phyloP scores from a whole-genome alignment of 2,329 filamentous ascomycete genomes.

The Metarhizium brunneum region DNA sequence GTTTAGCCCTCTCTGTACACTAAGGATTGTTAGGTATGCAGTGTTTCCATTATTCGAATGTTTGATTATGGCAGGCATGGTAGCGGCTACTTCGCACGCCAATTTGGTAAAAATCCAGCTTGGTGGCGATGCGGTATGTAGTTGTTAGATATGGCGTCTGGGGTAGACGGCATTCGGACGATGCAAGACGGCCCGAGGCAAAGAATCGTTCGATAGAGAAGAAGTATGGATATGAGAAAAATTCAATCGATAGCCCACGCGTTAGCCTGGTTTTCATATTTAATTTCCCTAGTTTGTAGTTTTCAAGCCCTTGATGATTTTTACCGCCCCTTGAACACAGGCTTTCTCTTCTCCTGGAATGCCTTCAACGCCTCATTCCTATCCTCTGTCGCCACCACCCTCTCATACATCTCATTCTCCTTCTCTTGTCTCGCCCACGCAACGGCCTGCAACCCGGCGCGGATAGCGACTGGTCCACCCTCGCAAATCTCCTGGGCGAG shows the following conservation, averaged over 20 bases:
- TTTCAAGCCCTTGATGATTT: not conserved
- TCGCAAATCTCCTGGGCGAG: slow-evolving; percentile 81
- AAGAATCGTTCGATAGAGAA: not conserved
- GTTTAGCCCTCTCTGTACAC: not conserved
- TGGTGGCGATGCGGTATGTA: not conserved
- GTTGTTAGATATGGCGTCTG: not conserved
- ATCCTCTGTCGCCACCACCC: slow-evolving; percentile 77
- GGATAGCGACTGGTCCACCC: slow-evolving; percentile 75
- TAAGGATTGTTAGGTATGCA: not conserved
- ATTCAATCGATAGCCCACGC: not conserved
- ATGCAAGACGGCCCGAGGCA: not conserved
- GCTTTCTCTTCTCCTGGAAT: slow-evolving; percentile 59
- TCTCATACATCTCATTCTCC: slow-evolving; percentile 82
- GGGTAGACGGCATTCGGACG: not conserved
- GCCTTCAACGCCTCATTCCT: slow-evolving; percentile 79
- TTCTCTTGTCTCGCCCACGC: slow-evolving; percentile 60
- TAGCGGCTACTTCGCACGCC: not conserved
- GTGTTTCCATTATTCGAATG: not conserved
- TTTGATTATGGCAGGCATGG: not conserved
- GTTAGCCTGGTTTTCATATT: not conserved
- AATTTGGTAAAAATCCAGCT: not conserved
- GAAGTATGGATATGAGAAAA: not conserved
- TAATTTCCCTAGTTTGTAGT: not conserved
- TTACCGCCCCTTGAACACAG: slow-evolving; percentile 47
- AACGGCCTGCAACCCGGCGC: slow-evolving; percentile 72